Evolutionary conservation across 2,329 filamentous ascomycete genomes (phyloP).

Genomic region (Fusarium nisikadoi): DNA sequence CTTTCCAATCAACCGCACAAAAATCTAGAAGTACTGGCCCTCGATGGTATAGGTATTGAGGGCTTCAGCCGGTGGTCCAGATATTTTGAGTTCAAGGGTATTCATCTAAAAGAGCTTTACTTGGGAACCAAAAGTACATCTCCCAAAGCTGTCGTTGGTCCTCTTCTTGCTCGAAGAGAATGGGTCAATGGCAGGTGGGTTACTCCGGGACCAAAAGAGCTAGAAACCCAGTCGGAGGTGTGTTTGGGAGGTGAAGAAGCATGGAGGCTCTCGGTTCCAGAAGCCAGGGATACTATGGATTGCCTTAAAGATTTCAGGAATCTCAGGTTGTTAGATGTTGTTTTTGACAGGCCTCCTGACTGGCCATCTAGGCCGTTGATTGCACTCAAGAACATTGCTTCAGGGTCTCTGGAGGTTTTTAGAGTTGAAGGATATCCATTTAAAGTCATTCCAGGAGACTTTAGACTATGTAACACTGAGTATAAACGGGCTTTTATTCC

Average conservation of each 20-base stretch:
- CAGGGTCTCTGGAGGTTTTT: slow-evolving; percentile 2
- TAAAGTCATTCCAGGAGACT: not conserved
- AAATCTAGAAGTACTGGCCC: not conserved
- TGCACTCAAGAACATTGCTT: slow-evolving; percentile 3
- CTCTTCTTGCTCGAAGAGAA: not conserved
- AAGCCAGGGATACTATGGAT: not conserved
- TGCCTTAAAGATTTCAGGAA: not conserved
- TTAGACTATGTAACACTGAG: not conserved
- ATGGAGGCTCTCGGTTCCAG: not conserved
- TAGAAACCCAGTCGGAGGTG: not conserved
- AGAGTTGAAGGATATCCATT: slow-evolving; percentile 13
- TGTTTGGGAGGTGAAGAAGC: not conserved
- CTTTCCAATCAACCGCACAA: not conserved
- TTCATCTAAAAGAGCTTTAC: slow-evolving; percentile 8
- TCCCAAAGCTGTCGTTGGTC: not conserved
- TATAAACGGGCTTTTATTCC: not conserved
- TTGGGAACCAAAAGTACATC: not conserved
- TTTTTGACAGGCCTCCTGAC: not conserved
- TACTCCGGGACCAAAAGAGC: not conserved
- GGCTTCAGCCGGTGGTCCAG: not conserved
- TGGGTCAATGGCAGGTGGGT: slow-evolving; percentile 8
- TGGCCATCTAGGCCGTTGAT: slow-evolving; percentile 6
- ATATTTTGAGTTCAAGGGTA: not conserved
- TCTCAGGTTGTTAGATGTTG: slow-evolving; percentile 8
- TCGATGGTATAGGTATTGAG: not conserved